Conservation (phyloP, 768 basidiomycete species). For the Nidularia pulvinata region DNA sequence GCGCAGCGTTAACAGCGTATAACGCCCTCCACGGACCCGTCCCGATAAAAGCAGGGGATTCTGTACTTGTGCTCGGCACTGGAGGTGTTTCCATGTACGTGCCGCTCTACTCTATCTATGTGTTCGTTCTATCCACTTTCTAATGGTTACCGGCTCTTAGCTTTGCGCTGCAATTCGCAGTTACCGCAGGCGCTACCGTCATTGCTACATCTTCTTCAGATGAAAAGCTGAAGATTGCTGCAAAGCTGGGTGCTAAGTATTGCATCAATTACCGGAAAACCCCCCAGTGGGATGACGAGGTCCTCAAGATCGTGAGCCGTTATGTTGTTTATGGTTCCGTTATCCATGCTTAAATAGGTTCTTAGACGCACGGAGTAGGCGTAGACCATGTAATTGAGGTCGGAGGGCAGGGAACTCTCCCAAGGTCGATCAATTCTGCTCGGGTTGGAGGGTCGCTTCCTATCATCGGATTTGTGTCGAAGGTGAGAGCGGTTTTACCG, state of each 20-base stretch:
- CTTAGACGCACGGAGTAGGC: slow-evolving; percentile 33
- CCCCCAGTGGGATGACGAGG: slow-evolving; percentile 60
- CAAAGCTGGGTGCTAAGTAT: slow-evolving; percentile 51
- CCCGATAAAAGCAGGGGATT: slow-evolving; percentile 58
- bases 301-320: slow-evolving; percentile 34
- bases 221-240: slow-evolving; percentile 53
- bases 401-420: slow-evolving; percentile 46
- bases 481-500: slow-evolving; percentile 13
- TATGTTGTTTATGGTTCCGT: background rate
- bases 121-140: background rate
- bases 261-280: slow-evolving; percentile 63
- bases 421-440: slow-evolving; percentile 31
- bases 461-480: slow-evolving; percentile 42
- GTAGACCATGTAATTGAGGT: slow-evolving; percentile 39
- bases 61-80: slow-evolving; percentile 57
- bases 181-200: slow-evolving; percentile 61
- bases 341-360: background rate
- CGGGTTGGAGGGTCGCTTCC: slow-evolving; percentile 36
- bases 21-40: slow-evolving; percentile 50
- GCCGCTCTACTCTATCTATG: background rate
- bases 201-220: slow-evolving; percentile 71
- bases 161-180: slow-evolving; percentile 60
- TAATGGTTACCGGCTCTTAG: slow-evolving; percentile 15
- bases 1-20: slow-evolving; percentile 66
- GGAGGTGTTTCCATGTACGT: slow-evolving; percentile 56